These are phyloP conservation scores for Nakataea oryzae DNA, from an alignment of 2,329 filamentous ascomycete genomes.

Conservation along the genomic window DNA sequence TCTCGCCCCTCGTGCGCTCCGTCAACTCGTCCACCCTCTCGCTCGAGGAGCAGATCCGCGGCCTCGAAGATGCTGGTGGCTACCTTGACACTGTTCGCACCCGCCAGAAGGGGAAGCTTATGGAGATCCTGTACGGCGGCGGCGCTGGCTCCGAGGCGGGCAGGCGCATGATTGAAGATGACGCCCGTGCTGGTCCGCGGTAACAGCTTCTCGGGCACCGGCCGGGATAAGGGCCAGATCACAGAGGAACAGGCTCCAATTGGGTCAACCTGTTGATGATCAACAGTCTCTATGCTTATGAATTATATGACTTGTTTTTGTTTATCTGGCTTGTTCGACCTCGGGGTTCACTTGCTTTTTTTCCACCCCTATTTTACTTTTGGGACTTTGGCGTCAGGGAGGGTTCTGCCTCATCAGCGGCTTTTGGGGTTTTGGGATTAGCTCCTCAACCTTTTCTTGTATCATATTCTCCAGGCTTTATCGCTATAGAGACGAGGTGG, in stretches of 20 bases:
- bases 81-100: slow-evolving; percentile 68
- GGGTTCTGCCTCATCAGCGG: too few species aligned
- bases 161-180: neutral
- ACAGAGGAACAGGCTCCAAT: too few species aligned
- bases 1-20: slow-evolving; percentile 70
- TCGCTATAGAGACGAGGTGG: neutral
- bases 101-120: slow-evolving; percentile 70
- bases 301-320: neutral
- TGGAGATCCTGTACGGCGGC: slow-evolving; percentile 66
- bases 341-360: neutral
- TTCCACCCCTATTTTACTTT: neutral
- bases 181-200: neutral
- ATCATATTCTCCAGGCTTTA: neutral
- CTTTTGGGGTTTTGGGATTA: too few species aligned
- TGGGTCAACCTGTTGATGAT: too few species aligned
- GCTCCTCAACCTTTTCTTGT: neutral
- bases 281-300: neutral
- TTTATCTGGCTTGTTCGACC: neutral
- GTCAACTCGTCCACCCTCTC: slow-evolving; percentile 58
- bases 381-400: neutral
- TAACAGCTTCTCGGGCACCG: neutral
- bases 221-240: neutral
- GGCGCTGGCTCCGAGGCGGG: slow-evolving; percentile 10
- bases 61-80: slow-evolving; percentile 68
- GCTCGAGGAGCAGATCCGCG: slow-evolving; percentile 76